Conservation (phyloP, 306 rosid species). For the Ceratonia siliqua region DNA sequence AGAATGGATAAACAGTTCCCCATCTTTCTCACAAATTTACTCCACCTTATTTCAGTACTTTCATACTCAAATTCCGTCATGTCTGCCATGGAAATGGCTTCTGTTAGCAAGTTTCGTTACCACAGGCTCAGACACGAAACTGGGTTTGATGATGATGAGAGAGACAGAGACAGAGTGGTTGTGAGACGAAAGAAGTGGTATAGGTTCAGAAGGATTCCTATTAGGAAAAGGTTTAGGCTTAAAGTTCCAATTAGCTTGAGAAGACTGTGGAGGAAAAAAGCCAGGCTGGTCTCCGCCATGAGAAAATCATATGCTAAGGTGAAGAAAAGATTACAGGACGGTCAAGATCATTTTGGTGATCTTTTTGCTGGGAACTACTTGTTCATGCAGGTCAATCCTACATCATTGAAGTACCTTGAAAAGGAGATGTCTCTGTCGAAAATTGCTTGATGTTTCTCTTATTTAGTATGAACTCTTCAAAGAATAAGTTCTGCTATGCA, state of each 20-base stretch:
- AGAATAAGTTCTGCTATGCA: neutral
- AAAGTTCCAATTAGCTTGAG: slow-evolving; percentile 51
- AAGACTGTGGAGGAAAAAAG: slow-evolving; percentile 43
- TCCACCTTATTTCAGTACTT: neutral
- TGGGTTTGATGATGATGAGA: slow-evolving; percentile 28
- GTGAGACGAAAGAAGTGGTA: slow-evolving; percentile 39
- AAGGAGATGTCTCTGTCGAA: slow-evolving; percentile 22
- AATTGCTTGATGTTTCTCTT: neutral
- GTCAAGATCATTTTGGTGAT: slow-evolving; percentile 46
- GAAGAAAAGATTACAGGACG: slow-evolving; percentile 37
- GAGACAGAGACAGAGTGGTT: slow-evolving; percentile 26
- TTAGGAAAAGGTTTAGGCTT: slow-evolving; percentile 45
- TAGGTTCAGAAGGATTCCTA: slow-evolving; percentile 37
- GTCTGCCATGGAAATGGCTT: slow-evolving; percentile 37
- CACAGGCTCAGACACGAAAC: slow-evolving; percentile 45
- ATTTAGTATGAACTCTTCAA: neutral
- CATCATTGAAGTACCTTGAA: slow-evolving; percentile 30
- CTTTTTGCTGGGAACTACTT: slow-evolving; percentile 57
- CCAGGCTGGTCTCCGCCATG: slow-evolving; percentile 30
- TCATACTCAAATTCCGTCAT: slow-evolving; percentile 17
- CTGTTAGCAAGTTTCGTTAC: slow-evolving; percentile 47
- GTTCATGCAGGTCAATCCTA: slow-evolving; percentile 49
- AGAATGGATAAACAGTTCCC: neutral
- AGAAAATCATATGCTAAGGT: slow-evolving; percentile 28
- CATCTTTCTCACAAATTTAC: neutral